These are phyloP conservation scores for Hypholoma sublateritium DNA, from an alignment of 768 basidiomycete genomes.

Conservation along the genomic window DNA sequence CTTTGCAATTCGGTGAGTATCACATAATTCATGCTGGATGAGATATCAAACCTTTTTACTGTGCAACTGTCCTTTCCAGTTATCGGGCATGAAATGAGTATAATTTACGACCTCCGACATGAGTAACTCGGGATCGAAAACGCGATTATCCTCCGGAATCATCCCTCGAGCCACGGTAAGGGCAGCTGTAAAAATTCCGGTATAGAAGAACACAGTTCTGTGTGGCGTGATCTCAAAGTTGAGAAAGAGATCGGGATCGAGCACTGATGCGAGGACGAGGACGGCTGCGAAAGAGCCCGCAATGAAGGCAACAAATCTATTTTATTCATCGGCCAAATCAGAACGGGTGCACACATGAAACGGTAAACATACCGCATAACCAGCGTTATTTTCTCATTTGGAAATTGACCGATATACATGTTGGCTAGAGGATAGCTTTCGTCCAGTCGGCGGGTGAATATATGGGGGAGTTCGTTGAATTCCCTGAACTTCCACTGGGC, in stretches of 20 bases:
- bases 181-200: constrained; percentile 83
- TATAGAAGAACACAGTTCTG: constrained; percentile 91
- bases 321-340: background rate
- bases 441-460: constrained; percentile 83
- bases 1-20: constrained; percentile 32
- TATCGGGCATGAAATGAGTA: constrained; percentile 94
- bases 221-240: constrained; percentile 95
- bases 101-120: constrained; percentile 91
- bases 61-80: constrained; percentile 89
- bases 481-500: constrained; percentile 99
- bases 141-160: constrained; percentile 91
- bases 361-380: constrained; percentile 72
- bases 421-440: constrained; percentile 88
- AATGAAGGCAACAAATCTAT: constrained; percentile 92
- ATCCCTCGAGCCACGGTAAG: constrained; percentile 91
- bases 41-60: constrained; percentile 65
- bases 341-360: background rate
- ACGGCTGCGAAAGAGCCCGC: constrained; percentile 97
- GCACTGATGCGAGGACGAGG: constrained; percentile 84
- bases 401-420: constrained; percentile 97
- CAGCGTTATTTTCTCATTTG: constrained; percentile 89
- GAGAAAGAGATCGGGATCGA: constrained; percentile 92
- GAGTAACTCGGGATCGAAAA: constrained; percentile 91
- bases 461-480: constrained; percentile 96
- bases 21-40: constrained; percentile 5